Conservation (phyloP, 208 protist genomes). For the Wallacemonas sp. region DNA sequence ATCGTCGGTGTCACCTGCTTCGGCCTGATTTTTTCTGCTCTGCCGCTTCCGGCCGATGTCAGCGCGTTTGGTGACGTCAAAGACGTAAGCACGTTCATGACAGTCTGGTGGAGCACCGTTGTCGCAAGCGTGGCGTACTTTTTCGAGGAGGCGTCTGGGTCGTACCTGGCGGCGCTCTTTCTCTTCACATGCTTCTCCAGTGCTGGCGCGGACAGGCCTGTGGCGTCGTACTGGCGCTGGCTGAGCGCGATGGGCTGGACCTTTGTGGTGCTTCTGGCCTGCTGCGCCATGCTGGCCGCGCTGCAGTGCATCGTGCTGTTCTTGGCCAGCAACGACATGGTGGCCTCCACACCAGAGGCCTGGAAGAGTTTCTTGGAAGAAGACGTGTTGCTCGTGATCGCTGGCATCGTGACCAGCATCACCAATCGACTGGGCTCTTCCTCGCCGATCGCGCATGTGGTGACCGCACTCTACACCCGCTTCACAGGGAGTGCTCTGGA, state of each 20-base stretch:
- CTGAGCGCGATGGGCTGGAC: constrained; percentile 61
- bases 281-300: constrained; percentile 46
- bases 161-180: constrained; percentile 43
- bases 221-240: constrained; percentile 39
- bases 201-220: constrained; percentile 44
- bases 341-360: constrained; percentile 36
- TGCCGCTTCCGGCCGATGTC: constrained; percentile 47
- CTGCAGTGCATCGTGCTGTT: constrained; percentile 52
- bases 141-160: constrained; percentile 45
- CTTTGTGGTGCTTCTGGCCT: constrained; percentile 39
- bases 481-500: constrained; percentile 25
- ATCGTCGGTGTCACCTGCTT: constrained; percentile 73
- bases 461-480: constrained; percentile 11
- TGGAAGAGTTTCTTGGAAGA: constrained; percentile 69
- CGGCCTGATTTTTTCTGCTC: constrained; percentile 52
- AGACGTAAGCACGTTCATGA: constrained; percentile 21
- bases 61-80: constrained; percentile 10
- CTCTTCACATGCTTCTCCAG: constrained; percentile 59
- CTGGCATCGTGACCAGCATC: background rate
- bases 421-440: background rate
- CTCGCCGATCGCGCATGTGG: constrained; percentile 20
- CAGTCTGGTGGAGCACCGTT: constrained; percentile 37
- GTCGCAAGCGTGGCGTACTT: constrained; percentile 44
- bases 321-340: constrained; percentile 49
- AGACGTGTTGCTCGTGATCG: constrained; percentile 10